Evolutionary conservation across 768 basidiomycete species (phyloP), one percentile per base, ranked within the genome.

Genomic region (Saitozyma podzolica): DNA sequence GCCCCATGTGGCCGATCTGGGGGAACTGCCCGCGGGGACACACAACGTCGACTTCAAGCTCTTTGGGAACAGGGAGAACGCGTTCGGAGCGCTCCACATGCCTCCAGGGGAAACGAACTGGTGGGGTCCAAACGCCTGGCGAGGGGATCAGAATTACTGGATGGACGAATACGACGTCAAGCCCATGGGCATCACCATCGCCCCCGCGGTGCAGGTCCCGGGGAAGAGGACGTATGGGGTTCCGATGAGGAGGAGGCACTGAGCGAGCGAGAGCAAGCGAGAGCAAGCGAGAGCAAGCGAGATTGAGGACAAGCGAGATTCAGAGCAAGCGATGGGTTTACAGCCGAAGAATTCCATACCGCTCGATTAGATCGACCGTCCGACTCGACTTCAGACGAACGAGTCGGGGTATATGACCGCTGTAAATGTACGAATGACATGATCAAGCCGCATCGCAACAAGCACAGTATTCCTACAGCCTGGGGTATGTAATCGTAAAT

Each of bases 1-100:
- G 41, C 72, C 72, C 3, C 56, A 63, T 29, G 56, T 61, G 7
- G 58, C 64, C 45, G 63, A 58, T 9, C 50, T 72, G 0, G 65
- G 59, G 13, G 45, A 41, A 9, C 20, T 69, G 40, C 8, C 58
- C 1, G 17, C 19, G 40, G 72, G 65, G 1, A 17, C 52, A 20
- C 64, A 72, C 58, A 53, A 49, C n/a, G 48, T 71, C 29, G 63
- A 64, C 42, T 56, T 74, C 49, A 74, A 62, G 8, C 49, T 43
- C 40, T 74, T 56, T 66, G 72, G 72, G 11, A 74, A 71, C 64
- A 55, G 72, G 40, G 41, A 69, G n/a, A 74, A 74, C 43, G 60
- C 69, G 4, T 74, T 74, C 57, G 72, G 72, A 11, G 53, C 60
- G 9, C 11, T 74, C 8, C 72, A 74, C 54, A 52, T 74, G 14